Evolutionary conservation across 768 basidiomycete species (phyloP), one percentile per base, ranked within the genome.

Genomic region (Termitomyces sp.): DNA sequence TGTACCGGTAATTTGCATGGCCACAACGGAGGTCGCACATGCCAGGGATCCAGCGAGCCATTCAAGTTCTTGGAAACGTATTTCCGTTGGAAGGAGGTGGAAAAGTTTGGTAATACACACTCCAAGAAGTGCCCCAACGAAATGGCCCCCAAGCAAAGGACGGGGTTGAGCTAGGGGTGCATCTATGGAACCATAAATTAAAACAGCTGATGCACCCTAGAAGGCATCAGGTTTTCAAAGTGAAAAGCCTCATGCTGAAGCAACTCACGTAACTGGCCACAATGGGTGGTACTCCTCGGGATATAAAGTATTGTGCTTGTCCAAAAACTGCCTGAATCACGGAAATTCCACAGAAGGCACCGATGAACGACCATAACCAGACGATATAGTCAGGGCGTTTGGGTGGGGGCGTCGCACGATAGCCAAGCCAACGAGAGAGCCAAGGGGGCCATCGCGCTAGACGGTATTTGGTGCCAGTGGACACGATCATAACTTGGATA

Each of bases 181-280:
- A 21, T 83, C 79, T 47, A 83, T 72, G 2, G 75, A 71, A 17
- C 78, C 81, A 55, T 81, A 83, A 30, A 80, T 73, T 43, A 84
- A 70, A 9, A 82, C 76, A 6, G 82, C 81, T 11, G 77, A 77
- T 22, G 80, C 80, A 21, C 78, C 81, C 82, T 83, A 45, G 34
- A 51, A 6, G n/a, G n/a, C 43, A 37, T 47, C 15, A n/a, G n/a
- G 34, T 45, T 15, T 15, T 21, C 9, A 32, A 1, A 21, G 35
- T 40, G 17, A 28, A 34, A 32, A 9, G 7, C 22, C n/a, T 37
- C 32, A 14, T 50, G 8, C 3, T 12, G 1, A 17, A 28, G 14
- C 7, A 19, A 69, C 78, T 56, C 58, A 80, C 79, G 65, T 74
- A 81, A 58, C 74, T 76, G 19, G 77, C 75, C 2, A 81, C 65